These are phyloP conservation scores for Fusarium compactum DNA, from an alignment of 2,329 filamentous ascomycete species.

Conservation along the genomic window DNA sequence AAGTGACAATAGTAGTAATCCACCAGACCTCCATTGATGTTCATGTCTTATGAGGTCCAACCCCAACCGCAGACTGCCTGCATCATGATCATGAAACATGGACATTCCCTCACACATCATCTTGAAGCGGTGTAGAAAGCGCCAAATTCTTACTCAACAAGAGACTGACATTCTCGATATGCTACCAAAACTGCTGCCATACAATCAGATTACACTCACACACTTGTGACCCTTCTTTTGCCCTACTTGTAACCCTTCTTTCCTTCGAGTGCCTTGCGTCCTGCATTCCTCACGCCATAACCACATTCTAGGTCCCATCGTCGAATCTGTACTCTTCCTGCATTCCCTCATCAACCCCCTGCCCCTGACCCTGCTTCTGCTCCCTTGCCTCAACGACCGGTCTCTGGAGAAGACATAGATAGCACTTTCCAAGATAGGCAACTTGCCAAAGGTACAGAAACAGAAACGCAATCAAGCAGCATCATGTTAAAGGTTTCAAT, in stretches of 20 bases:
- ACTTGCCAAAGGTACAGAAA: not conserved
- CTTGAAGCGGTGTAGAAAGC: conserved; percentile 21
- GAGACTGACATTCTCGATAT: not conserved
- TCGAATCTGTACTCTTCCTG: not conserved
- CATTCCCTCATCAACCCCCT: not conserved
- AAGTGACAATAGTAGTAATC: not conserved
- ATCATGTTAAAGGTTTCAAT: not conserved
- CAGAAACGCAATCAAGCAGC: not conserved
- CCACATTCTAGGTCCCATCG: not conserved
- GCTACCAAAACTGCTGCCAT: not conserved
- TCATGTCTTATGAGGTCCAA: conserved; percentile 6
- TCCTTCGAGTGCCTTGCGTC: conserved; percentile 17
- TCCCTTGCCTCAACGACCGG: conserved; percentile 2
- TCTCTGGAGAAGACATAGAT: not conserved
- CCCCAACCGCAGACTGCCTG: conserved; percentile 1
- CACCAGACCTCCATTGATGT: not conserved
- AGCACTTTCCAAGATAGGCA: not conserved
- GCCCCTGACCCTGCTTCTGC: not conserved
- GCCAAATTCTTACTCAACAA: not conserved
- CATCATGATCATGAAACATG: not conserved
- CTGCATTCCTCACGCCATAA: conserved; percentile 26
- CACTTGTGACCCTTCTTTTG: not conserved
- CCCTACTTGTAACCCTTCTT: conserved; percentile 6
- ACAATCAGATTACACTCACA: not conserved
- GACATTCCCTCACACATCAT: not conserved